Percentiles rank a stretch among this genome's conserved stretches.
Evolutionary conservation across 2,329 filamentous ascomycete species (phyloP).

Genomic region (Sporothrix protearum): DNA sequence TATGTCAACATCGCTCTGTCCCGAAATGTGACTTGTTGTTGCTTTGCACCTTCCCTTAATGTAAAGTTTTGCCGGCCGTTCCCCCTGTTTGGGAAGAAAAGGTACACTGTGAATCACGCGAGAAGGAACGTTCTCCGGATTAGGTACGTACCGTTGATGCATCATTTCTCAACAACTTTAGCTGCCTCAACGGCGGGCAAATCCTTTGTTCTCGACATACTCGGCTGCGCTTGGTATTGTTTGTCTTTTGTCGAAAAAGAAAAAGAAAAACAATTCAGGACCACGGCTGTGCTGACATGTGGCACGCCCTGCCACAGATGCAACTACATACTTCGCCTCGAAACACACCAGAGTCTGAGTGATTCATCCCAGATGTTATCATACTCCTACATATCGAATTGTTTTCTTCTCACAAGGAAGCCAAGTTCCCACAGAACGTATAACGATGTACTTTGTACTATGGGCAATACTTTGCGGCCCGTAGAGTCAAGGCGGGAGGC

Average conservation of each 20-base stretch:
- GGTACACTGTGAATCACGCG: background rate
- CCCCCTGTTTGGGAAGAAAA: conserved; percentile 15
- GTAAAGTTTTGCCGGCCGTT: background rate
- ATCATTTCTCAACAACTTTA: background rate
- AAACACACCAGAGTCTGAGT: background rate
- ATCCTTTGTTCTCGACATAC: background rate
- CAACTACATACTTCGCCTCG: background rate
- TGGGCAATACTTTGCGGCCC: background rate
- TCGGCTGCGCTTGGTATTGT: background rate
- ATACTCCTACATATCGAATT: background rate
- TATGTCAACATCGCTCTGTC: conserved; percentile 15
- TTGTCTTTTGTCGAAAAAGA: background rate
- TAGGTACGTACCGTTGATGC: background rate
- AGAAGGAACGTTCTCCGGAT: background rate
- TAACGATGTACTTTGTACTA: background rate
- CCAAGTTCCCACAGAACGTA: background rate
- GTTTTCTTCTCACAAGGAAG: background rate
- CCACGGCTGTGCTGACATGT: background rate
- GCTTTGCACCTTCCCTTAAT: conserved; percentile 21
- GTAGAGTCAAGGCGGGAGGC: background rate
- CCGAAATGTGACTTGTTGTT: background rate
- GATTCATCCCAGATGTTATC: background rate
- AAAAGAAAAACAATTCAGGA: background rate
- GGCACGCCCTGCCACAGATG: conserved; percentile 1
- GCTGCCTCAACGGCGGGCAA: background rate